These are phyloP conservation scores for Hondaea fermentalgiana DNA, from an alignment of 108 stramenopile species.

Conservation along the genomic window DNA sequence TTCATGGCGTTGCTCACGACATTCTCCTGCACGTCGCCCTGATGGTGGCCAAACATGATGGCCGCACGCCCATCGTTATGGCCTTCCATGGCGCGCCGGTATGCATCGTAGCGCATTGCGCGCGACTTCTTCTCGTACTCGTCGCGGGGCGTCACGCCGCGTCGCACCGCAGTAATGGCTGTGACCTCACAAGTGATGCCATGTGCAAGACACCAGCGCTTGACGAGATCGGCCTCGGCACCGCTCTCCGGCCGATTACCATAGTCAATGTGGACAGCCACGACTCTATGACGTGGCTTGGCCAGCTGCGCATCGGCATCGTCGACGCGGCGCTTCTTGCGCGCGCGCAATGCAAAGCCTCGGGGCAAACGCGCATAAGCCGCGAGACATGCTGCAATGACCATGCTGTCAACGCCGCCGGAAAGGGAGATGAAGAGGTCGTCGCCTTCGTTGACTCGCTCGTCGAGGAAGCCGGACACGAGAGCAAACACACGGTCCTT, in stretches of 20 bases:
- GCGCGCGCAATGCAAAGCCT: not conserved
- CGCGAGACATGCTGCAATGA: conserved; percentile 70
- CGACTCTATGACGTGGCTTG: not conserved
- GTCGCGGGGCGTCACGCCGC: conserved; percentile 80
- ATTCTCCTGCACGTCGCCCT: conserved; percentile 91
- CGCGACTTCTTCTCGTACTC: conserved; percentile 80
- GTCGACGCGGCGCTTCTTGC: not conserved
- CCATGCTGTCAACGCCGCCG: conserved; percentile 97
- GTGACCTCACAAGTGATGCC: conserved; percentile 47
- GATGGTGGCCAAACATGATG: conserved; percentile 90
- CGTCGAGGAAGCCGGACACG: not conserved
- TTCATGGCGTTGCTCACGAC: conserved; percentile 87
- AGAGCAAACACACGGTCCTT: not conserved
- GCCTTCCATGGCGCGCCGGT: conserved; percentile 53
- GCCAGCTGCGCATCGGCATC: not conserved
- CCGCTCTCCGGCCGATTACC: conserved; percentile 79
- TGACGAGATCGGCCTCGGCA: conserved; percentile 74
- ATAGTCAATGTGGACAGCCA: conserved; percentile 1
- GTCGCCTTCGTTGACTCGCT: not conserved
- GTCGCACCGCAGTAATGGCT: conserved; percentile 73
- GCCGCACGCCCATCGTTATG: conserved; percentile 25
- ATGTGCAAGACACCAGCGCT: conserved; percentile 56
- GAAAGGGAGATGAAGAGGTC: conserved; percentile 71
- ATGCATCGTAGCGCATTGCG: conserved; percentile 69
- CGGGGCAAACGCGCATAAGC: not conserved